Percentiles rank a stretch among this genome's conserved stretches.
Conservation (phyloP, 2,329 filamentous ascomycete genomes). For the Pseudogymnoascus sp. region DNA sequence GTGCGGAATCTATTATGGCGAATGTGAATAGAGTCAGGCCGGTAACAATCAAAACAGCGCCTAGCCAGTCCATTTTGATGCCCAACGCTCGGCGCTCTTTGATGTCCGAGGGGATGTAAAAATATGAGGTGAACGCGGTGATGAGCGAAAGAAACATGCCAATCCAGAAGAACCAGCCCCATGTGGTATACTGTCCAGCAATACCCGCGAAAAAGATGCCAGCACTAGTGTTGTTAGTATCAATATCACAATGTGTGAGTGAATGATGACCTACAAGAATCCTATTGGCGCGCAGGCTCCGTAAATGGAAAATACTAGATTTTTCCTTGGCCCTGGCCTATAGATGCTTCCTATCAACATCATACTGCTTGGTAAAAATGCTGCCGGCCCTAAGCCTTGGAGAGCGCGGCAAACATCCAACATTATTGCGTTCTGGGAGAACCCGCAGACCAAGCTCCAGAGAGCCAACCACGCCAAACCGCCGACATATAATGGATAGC, state of each 20-base stretch:
- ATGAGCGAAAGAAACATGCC: conserved; percentile 46
- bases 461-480: conserved; percentile 58
- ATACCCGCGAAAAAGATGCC: conserved; percentile 62
- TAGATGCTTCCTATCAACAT: conserved; percentile 60
- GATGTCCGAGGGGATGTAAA: conserved; percentile 44
- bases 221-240: conserved; percentile 39
- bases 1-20: conserved; percentile 65
- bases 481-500: conserved; percentile 50
- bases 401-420: conserved; percentile 67
- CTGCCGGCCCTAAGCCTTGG: conserved; percentile 66
- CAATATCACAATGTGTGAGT: conserved; percentile 48
- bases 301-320: conserved; percentile 53
- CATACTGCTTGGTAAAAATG: conserved; percentile 62
- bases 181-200: conserved; percentile 49
- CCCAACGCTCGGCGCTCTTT: conserved; percentile 30
- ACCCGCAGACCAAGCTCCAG: conserved; percentile 65
- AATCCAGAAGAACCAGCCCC: conserved; percentile 65
- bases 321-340: conserved; percentile 61
- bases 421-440: conserved; percentile 61
- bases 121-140: conserved; percentile 39
- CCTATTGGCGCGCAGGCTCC: conserved; percentile 48
- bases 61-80: conserved; percentile 63
- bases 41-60: conserved; percentile 51
- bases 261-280: conserved; percentile 42
- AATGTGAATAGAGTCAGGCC: conserved; percentile 66